Evolutionary conservation across 305 asterid species (phyloP), one percentile per base, ranked within the genome.

Genomic region (Solanum chacoense): DNA sequence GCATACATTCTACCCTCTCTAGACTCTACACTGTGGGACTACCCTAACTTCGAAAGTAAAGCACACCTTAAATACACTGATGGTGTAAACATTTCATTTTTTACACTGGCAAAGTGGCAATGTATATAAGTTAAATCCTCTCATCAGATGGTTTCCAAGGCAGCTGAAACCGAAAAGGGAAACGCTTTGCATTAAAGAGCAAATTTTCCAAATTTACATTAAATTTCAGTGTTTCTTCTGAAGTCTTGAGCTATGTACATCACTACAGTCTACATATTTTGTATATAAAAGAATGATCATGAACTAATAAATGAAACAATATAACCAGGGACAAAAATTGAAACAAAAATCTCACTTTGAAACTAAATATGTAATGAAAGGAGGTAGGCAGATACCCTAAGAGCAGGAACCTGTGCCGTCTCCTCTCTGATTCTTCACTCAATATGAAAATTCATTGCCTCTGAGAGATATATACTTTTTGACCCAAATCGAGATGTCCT

Each of bases 401-500:
- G 86, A 83, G 40, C 86, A 50, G 69, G 72, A 50, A 16, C 86
- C 40, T 26, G 28, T 18, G 29, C 11, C 86, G 18, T 42, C n/a
- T 45, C 69, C 71, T 45, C 29, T 83, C 31, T 83, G 73, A 24
- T 42, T 24, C 84, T 42, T 28, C n/a, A 37, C 42, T 90, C 85
- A 96, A 87, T 96, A 95, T 73, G 98, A 96, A 55, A 95, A 92
- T 92, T 96, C 98, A 35, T 94, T 89, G 63, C 95, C 98, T 89
- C 98, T 92, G 31, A 93, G 86, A 55, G 98, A 96, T 78, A 96
- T 96, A 88, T 96, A 93, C 90, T 96, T 96, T 93, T 94, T 95
- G 76, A 94, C 90, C 98, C 98, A 96, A 72, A 95, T 94, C 10
- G 97, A 93, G n/a, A 96, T 93, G 91, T 96, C 98, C 89, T 96